Conservation (phyloP, 176 grass and related monocot genomes). For the Carex scoparia region DNA sequence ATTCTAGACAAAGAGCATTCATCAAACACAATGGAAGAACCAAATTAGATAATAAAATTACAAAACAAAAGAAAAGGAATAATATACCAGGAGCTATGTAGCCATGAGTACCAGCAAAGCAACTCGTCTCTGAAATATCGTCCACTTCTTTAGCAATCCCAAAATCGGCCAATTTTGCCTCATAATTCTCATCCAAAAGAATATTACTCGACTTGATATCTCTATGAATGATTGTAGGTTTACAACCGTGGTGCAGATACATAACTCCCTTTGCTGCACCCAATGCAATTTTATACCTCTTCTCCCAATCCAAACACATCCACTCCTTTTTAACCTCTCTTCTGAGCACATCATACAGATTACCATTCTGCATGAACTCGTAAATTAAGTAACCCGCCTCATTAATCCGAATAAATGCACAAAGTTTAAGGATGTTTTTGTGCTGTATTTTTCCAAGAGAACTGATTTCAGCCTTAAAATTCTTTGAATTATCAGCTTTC, state of each 20-base stretch:
- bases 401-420: slow-evolving; percentile 46
- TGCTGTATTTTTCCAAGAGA: slow-evolving; percentile 56
- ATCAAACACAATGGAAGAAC: not conserved
- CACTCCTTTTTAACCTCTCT: slow-evolving; percentile 44
- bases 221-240: slow-evolving; percentile 60
- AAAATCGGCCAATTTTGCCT: slow-evolving; percentile 69
- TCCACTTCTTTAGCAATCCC: slow-evolving; percentile 53
- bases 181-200: slow-evolving; percentile 56
- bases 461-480: slow-evolving; percentile 42
- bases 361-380: slow-evolving; percentile 68
- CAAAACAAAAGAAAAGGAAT: slow-evolving; percentile 9
- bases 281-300: slow-evolving; percentile 51
- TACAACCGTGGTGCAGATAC: slow-evolving; percentile 84
- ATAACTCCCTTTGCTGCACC: slow-evolving; percentile 68
- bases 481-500: slow-evolving; percentile 45
- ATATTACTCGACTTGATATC: slow-evolving; percentile 83
- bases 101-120: slow-evolving; percentile 68
- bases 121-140: slow-evolving; percentile 47
- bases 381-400: slow-evolving; percentile 53
- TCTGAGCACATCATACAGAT: slow-evolving; percentile 60
- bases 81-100: slow-evolving; percentile 76
- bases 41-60: not conserved
- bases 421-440: slow-evolving; percentile 70
- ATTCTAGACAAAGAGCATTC: not conserved
- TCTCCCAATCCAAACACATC: slow-evolving; percentile 53